Evolutionary conservation across 495 filamentous ascomycete species (phyloP).

Genomic region (Penicillium chermesinum): DNA sequence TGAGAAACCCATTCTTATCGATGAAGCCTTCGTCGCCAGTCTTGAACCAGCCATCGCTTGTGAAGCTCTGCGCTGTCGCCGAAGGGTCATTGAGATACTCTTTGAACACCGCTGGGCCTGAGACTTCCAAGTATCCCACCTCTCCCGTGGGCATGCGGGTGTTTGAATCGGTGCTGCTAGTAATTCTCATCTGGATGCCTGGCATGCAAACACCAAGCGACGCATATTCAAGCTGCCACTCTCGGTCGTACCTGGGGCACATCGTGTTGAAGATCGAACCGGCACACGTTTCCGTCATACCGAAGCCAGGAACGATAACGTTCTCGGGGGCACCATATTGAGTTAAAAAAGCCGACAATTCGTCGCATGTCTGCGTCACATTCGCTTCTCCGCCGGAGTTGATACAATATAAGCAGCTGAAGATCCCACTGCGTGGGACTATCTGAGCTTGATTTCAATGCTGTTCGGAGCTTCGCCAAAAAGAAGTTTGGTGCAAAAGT

Average conservation of each 20-base stretch:
- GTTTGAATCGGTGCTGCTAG: not conserved
- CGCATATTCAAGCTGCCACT: constrained; percentile 21
- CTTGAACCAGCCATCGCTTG: constrained; percentile 72
- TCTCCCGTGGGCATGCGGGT: constrained; percentile 1
- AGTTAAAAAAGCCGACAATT: constrained; percentile 25
- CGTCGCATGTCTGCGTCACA: constrained; percentile 20
- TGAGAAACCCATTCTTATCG: constrained; percentile 52
- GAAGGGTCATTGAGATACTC: constrained; percentile 69
- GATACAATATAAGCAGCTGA: constrained; percentile 18
- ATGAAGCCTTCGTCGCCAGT: constrained; percentile 69
- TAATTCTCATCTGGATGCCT: constrained; percentile 39
- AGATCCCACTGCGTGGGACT: constrained; percentile 17
- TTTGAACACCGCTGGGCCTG: constrained; percentile 63
- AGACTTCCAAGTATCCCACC: constrained; percentile 24
- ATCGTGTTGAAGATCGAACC: constrained; percentile 38
- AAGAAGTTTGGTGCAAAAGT: constrained; percentile 58
- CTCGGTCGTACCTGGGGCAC: constrained; percentile 32
- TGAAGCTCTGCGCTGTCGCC: constrained; percentile 60
- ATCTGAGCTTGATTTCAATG: constrained; percentile 21
- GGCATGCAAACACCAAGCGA: constrained; percentile 37
- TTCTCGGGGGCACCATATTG: constrained; percentile 28
- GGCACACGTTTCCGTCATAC: constrained; percentile 55
- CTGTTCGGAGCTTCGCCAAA: constrained; percentile 19
- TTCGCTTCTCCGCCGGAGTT: constrained; percentile 42
- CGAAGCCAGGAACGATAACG: constrained; percentile 45